phyloP scores from a whole-genome alignment of 768 basidiomycete species.

The Suillus ampliporus region DNA sequence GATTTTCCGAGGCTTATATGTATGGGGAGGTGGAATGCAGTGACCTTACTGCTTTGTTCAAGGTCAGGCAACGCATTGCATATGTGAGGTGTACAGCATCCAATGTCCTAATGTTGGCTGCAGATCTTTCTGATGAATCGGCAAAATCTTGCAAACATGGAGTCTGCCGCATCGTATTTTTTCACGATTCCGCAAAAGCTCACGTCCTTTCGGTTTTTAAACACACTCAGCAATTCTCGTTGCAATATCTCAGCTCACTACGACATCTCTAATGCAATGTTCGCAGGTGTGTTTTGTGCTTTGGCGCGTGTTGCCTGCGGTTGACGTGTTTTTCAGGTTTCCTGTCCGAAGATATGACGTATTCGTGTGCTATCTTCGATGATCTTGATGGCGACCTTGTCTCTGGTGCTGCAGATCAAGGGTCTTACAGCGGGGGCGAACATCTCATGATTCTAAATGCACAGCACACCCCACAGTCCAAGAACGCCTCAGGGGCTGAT shows the following conservation, averaged over 20 bases:
- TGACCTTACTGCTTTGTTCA: conserved; percentile 67
- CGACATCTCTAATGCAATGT: conserved; percentile 81
- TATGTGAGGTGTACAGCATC: neutral
- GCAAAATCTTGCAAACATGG: conserved; percentile 52
- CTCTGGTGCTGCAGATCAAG: neutral
- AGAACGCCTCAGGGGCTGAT: neutral
- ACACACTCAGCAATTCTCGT: conserved; percentile 66
- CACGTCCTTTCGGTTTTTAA: conserved; percentile 65
- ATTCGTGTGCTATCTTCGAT: conserved; percentile 74
- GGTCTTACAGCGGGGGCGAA: neutral
- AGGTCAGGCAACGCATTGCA: conserved; percentile 43
- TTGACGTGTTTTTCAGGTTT: conserved; percentile 44
- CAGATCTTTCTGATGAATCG: conserved; percentile 71
- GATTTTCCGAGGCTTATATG: conserved; percentile 82
- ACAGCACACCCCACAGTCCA: neutral
- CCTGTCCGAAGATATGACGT: conserved; percentile 75
- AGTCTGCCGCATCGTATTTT: conserved; percentile 56
- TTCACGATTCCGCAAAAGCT: conserved; percentile 59
- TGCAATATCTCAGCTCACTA: conserved; percentile 80
- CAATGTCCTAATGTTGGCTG: too few species aligned
- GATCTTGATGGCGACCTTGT: conserved; percentile 63
- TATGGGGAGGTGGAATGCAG: conserved; percentile 74
- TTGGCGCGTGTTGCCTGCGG: neutral
- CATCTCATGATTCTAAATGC: neutral
- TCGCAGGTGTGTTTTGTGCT: conserved; percentile 48